Conservation (phyloP, 1,284 basidiomycete species). For the Sphagnurus paluster region DNA sequence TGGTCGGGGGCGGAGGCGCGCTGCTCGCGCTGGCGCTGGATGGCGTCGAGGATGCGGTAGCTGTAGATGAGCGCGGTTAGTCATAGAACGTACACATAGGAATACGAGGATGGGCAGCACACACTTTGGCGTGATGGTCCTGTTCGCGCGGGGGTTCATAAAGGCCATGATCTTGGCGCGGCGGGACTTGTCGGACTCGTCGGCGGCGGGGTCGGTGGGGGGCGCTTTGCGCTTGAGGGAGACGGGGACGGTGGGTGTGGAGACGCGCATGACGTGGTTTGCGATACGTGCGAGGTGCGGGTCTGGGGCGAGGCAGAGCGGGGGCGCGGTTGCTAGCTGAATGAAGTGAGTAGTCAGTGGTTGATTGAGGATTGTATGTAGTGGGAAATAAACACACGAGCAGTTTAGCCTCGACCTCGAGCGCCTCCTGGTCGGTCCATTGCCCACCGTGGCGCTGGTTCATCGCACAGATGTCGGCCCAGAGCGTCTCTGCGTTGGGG, state of each 20-base stretch:
- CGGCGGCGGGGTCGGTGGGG: slow-evolving; percentile 65
- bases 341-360: slow-evolving; percentile 3
- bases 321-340: slow-evolving; percentile 69
- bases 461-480: slow-evolving; percentile 71
- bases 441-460: slow-evolving; percentile 54
- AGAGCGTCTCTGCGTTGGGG: slow-evolving; percentile 72
- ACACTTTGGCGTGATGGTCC: slow-evolving; percentile 48
- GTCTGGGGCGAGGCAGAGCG: slow-evolving; percentile 75
- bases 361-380: neutral
- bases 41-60: slow-evolving; percentile 53
- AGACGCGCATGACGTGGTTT: slow-evolving; percentile 67
- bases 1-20: slow-evolving; percentile 14
- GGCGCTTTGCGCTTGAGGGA: slow-evolving; percentile 77
- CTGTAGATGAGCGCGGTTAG: slow-evolving; percentile 29
- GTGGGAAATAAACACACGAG: slow-evolving; percentile 47
- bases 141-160: slow-evolving; percentile 63
- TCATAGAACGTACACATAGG: slow-evolving; percentile 8
- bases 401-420: slow-evolving; percentile 70
- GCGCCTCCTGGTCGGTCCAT: slow-evolving; percentile 68
- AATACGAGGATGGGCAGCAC: slow-evolving; percentile 14
- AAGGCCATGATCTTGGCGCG: slow-evolving; percentile 72
- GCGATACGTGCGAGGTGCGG: slow-evolving; percentile 71
- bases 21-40: slow-evolving; percentile 35
- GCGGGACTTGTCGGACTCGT: slow-evolving; percentile 68
- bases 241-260: slow-evolving; percentile 65